Conservation (phyloP, 2,329 filamentous ascomycete species). For the Zelopaecilomyces penicillatus region DNA sequence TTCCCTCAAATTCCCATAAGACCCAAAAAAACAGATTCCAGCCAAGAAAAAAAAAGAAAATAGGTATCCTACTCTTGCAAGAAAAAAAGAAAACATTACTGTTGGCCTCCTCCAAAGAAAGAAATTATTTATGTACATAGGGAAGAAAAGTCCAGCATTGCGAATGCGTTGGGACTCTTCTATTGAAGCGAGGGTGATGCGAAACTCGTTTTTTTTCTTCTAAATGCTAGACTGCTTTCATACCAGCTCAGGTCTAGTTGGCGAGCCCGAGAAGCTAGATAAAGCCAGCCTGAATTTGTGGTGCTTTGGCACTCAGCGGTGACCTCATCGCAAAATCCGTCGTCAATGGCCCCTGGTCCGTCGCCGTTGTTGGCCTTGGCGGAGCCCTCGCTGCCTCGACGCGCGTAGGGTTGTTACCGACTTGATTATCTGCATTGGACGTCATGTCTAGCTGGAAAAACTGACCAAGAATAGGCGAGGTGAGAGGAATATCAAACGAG, state of each 20-base stretch:
- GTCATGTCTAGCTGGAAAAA: slow-evolving; percentile 12
- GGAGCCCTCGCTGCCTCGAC: slow-evolving; percentile 25
- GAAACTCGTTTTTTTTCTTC: no score
- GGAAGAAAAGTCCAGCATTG: no score
- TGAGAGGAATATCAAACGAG: slow-evolving; percentile 11
- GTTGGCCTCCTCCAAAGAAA: no score
- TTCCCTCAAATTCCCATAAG: background rate
- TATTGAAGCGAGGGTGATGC: no score
- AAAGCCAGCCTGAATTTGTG: slow-evolving; percentile 2
- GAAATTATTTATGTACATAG: no score
- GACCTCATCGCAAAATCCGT: background rate
- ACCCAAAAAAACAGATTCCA: background rate
- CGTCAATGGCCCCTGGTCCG: slow-evolving; percentile 8
- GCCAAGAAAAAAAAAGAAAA: background rate
- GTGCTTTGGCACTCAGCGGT: background rate
- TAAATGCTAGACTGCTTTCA: no score
- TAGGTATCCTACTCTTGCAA: background rate
- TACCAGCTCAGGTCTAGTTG: no score
- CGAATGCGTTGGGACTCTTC: no score
- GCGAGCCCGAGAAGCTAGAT: background rate
- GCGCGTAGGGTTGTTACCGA: slow-evolving; percentile 11
- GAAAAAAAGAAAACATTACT: no score
- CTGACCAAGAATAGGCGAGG: slow-evolving; percentile 21
- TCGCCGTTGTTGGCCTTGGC: slow-evolving; percentile 22
- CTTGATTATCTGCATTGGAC: background rate